Percentiles rank a stretch among this genome's conserved stretches.
Evolutionary conservation across 2,329 filamentous ascomycete genomes (phyloP).

Genomic region (Knoxdaviesia proteae): DNA sequence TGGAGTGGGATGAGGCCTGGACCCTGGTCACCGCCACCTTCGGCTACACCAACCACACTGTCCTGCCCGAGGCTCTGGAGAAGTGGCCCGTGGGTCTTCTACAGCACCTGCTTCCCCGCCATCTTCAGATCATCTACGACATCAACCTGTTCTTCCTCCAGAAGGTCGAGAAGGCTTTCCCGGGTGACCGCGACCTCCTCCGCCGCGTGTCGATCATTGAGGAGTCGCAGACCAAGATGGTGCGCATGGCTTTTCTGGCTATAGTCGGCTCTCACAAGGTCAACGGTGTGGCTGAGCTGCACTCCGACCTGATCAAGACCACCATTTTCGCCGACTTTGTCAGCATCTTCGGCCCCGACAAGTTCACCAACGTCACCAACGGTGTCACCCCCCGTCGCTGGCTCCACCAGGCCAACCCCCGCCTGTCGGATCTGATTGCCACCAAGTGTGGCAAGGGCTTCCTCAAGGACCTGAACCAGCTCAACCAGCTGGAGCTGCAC

Average conservation of each 20-base stretch:
- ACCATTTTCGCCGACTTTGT: constrained; percentile 99
- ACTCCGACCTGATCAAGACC: constrained; percentile 93
- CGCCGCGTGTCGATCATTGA: constrained; percentile 88
- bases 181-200: constrained; percentile 72
- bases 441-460: constrained; percentile 72
- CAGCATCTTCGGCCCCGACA: constrained; percentile 80
- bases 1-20: constrained; percentile 91
- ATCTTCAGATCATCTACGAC: constrained; percentile 94
- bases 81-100: constrained; percentile 93
- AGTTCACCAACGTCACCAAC: constrained; percentile 97
- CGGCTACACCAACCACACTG: constrained; percentile 96
- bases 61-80: constrained; percentile 88
- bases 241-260: constrained; percentile 89
- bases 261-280: constrained; percentile 98
- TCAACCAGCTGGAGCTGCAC: constrained; percentile 71
- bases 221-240: constrained; percentile 91
- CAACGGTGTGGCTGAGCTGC: constrained; percentile 91
- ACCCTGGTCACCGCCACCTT: constrained; percentile 58
- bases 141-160: constrained; percentile 94
- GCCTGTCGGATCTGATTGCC: constrained; percentile 76
- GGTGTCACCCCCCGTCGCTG: constrained; percentile 90
- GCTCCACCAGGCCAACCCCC: constrained; percentile 93
- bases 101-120: constrained; percentile 80
- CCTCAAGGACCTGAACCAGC: constrained; percentile 70
- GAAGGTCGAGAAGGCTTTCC: constrained; percentile 72